These are phyloP conservation scores for Raffaelea arxii DNA, from an alignment of 2,329 filamentous ascomycete genomes.

Conservation along the genomic window DNA sequence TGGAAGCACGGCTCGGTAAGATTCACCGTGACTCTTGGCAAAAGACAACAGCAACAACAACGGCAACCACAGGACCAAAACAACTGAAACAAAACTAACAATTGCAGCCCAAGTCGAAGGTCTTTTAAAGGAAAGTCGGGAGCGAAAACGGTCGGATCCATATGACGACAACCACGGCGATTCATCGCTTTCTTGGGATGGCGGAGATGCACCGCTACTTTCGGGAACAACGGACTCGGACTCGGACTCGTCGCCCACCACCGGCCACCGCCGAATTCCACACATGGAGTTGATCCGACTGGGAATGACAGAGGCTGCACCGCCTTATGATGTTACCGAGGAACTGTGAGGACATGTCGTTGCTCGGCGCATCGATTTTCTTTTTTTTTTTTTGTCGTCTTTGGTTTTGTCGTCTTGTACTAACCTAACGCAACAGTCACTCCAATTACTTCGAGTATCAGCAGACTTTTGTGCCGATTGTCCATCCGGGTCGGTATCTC, in stretches of 20 bases:
- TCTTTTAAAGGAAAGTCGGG: constrained; percentile 55
- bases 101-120: constrained; percentile 68
- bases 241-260: too few species aligned
- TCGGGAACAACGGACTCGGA: too few species aligned
- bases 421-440: constrained; percentile 39
- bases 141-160: constrained; percentile 1
- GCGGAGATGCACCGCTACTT: too few species aligned
- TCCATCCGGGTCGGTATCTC: constrained; percentile 68
- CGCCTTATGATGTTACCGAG: constrained; percentile 68
- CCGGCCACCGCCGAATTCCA: too few species aligned
- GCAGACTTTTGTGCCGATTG: constrained; percentile 62
- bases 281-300: constrained; percentile 69
- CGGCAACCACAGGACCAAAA: too few species aligned
- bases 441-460: constrained; percentile 66
- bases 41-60: too few species aligned
- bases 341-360: constrained; percentile 54
- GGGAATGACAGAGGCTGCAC: constrained; percentile 73
- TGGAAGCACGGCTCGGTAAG: constrained; percentile 78
- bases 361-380: too few species aligned
- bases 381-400: not conserved
- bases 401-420: too few species aligned
- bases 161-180: not conserved
- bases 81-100: too few species aligned
- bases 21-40: too few species aligned
- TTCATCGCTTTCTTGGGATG: too few species aligned